Evolutionary conservation across 2,329 filamentous ascomycete species (phyloP).

Genomic region (Amphichorda felina): DNA sequence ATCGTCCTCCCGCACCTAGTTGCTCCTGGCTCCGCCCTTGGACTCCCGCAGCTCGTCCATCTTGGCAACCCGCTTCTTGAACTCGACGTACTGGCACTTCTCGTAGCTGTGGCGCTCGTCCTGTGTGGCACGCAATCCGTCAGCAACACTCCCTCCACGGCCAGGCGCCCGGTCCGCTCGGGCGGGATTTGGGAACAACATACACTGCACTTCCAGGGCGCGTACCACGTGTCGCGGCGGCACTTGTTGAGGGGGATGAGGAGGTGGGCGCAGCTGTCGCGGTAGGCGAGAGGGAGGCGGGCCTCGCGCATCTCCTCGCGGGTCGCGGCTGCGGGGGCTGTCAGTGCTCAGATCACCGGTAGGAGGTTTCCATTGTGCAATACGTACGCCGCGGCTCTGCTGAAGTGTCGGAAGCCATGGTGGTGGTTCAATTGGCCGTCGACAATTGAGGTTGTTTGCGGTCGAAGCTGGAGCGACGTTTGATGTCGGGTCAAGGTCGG

Average conservation of each 20-base stretch:
- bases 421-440: slow-evolving; percentile 15
- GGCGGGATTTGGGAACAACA: not conserved
- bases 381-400: slow-evolving; percentile 26
- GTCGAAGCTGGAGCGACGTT: slow-evolving; percentile 1
- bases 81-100: slow-evolving; percentile 98
- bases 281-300: slow-evolving; percentile 76
- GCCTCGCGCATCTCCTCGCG: slow-evolving; percentile 91
- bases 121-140: slow-evolving; percentile 31
- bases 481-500: slow-evolving; percentile 14
- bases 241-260: slow-evolving; percentile 94
- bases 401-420: slow-evolving; percentile 23
- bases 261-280: slow-evolving; percentile 90
- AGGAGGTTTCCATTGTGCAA: too few relatives aligned
- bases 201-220: slow-evolving; percentile 98
- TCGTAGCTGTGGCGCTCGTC: slow-evolving; percentile 96
- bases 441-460: slow-evolving; percentile 10
- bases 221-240: slow-evolving; percentile 81
- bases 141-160: not conserved
- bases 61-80: slow-evolving; percentile 96
- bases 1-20: slow-evolving; percentile 35
- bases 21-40: slow-evolving; percentile 77
- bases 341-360: slow-evolving; percentile 6
- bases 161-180: not conserved
- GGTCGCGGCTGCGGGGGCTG: slow-evolving; percentile 49
- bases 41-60: slow-evolving; percentile 91